A percentile compares a stretch with the other conserved stretches of the same genome.
Evolutionary conservation across 192 early-diverging fungal genomes (phyloP).

Genomic region (Backusella parvicylindrica): DNA sequence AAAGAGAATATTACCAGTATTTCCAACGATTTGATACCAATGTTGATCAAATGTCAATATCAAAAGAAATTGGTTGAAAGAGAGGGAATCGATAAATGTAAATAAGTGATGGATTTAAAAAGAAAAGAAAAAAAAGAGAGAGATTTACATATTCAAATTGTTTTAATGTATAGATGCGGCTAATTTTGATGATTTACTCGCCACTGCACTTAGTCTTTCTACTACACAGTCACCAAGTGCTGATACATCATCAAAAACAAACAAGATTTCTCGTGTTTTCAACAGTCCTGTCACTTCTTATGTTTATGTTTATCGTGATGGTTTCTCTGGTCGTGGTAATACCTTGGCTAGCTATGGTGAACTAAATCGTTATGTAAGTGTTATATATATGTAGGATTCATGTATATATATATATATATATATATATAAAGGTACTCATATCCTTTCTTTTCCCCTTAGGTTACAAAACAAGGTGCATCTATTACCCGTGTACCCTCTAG

Average conservation of each 20-base stretch:
- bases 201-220: slow-evolving; percentile 33
- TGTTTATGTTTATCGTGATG: slow-evolving; percentile 59
- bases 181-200: slow-evolving; percentile 18
- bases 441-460: neutral
- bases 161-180: slow-evolving; percentile 21
- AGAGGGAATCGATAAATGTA: slow-evolving; percentile 66
- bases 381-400: neutral
- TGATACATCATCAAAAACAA: slow-evolving; percentile 37
- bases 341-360: slow-evolving; percentile 83
- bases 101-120: slow-evolving; percentile 8
- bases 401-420: too few relatives aligned
- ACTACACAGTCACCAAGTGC: slow-evolving; percentile 36
- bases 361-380: slow-evolving; percentile 74
- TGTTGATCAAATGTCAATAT: slow-evolving; percentile 84
- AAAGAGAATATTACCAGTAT: slow-evolving; percentile 71
- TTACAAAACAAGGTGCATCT: slow-evolving; percentile 38
- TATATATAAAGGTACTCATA: neutral
- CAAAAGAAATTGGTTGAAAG: slow-evolving; percentile 61
- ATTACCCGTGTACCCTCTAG: slow-evolving; percentile 61
- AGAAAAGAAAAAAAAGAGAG: neutral
- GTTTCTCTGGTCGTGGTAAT: slow-evolving; percentile 82
- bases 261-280: slow-evolving; percentile 24
- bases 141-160: neutral
- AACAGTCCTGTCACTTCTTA: slow-evolving; percentile 44
- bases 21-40: slow-evolving; percentile 79